These are phyloP conservation scores for Tolypocladium endophyticum DNA, from an alignment of 2,329 filamentous ascomycete genomes.

Conservation along the genomic window DNA sequence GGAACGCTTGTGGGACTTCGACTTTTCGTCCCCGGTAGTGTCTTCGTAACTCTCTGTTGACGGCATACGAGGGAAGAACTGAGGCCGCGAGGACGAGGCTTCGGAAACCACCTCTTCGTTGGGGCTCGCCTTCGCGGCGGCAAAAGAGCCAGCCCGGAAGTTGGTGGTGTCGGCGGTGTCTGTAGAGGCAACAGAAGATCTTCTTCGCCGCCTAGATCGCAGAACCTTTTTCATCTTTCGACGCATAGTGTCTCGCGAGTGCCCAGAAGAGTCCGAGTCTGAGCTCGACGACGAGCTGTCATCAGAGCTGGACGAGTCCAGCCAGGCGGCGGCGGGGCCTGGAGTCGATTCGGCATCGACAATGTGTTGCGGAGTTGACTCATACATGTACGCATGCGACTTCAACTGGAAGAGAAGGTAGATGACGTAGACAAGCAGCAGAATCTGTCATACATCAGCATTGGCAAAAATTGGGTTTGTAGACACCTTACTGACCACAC, in stretches of 20 bases:
- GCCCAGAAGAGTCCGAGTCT: slow-evolving; percentile 56
- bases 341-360: slow-evolving; percentile 87
- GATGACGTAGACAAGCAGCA: slow-evolving; percentile 71
- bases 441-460: slow-evolving; percentile 35
- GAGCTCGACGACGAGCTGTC: slow-evolving; percentile 49
- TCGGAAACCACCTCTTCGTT: slow-evolving; percentile 28
- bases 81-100: slow-evolving; percentile 24
- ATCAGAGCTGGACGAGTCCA: slow-evolving; percentile 58
- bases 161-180: slow-evolving; percentile 34
- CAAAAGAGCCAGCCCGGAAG: slow-evolving; percentile 31
- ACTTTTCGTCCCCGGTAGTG: slow-evolving; percentile 32
- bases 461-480: background rate
- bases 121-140: slow-evolving; percentile 19
- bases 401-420: slow-evolving; percentile 88
- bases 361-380: slow-evolving; percentile 82
- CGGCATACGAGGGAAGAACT: slow-evolving; percentile 24
- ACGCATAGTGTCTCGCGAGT: slow-evolving; percentile 52
- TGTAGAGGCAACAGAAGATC: slow-evolving; percentile 63
- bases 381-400: slow-evolving; percentile 84
- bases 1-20: slow-evolving; percentile 18
- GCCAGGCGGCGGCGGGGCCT: slow-evolving; percentile 70
- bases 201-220: slow-evolving; percentile 58
- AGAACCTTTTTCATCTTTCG: slow-evolving; percentile 69
- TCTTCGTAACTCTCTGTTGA: slow-evolving; percentile 31
- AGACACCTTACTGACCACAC: slow-evolving; percentile 49